phyloP scores from a whole-genome alignment of 2,329 filamentous ascomycete species.

The Teratosphaeria viscida region DNA sequence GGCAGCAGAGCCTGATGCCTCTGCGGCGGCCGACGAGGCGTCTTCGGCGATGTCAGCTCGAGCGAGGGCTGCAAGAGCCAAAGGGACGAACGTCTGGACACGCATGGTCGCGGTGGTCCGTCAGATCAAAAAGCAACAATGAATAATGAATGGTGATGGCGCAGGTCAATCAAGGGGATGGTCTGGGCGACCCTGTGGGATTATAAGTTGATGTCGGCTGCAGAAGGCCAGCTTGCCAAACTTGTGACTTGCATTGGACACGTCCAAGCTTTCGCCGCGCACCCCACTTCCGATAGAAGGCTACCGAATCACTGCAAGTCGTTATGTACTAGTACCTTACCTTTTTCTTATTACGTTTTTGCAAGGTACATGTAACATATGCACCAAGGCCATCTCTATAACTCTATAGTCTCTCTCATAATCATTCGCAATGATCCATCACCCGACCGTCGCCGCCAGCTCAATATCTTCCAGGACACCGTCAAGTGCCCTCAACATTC shows the following conservation, averaged over 20 bases:
- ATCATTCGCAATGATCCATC: too few relatives aligned
- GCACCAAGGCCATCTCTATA: too few relatives aligned
- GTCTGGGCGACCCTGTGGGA: neutral
- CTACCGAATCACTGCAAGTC: neutral
- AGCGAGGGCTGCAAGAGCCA: slow-evolving; percentile 64
- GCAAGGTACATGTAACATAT: neutral
- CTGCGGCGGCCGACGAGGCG: slow-evolving; percentile 47
- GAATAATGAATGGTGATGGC: neutral
- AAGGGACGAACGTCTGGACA: slow-evolving; percentile 57
- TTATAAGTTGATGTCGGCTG: neutral
- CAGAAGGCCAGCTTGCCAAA: neutral
- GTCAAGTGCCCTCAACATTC: neutral
- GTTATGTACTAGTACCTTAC: too few relatives aligned
- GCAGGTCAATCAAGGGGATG: neutral
- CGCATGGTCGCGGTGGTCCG: slow-evolving; percentile 52
- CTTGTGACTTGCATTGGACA: neutral
- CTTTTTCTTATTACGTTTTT: neutral
- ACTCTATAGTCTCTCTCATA: too few relatives aligned
- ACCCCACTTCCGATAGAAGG: neutral
- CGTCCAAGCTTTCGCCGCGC: neutral
- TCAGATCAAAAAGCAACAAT: neutral
- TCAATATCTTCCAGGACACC: neutral
- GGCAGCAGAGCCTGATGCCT: slow-evolving; percentile 45
- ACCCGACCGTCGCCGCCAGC: neutral
- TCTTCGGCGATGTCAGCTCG: slow-evolving; percentile 61